A percentile compares a stretch with the other conserved stretches of the same genome.
phyloP scores from a whole-genome alignment of 2,329 filamentous ascomycete genomes.

The Aspergillaceae sp. region DNA sequence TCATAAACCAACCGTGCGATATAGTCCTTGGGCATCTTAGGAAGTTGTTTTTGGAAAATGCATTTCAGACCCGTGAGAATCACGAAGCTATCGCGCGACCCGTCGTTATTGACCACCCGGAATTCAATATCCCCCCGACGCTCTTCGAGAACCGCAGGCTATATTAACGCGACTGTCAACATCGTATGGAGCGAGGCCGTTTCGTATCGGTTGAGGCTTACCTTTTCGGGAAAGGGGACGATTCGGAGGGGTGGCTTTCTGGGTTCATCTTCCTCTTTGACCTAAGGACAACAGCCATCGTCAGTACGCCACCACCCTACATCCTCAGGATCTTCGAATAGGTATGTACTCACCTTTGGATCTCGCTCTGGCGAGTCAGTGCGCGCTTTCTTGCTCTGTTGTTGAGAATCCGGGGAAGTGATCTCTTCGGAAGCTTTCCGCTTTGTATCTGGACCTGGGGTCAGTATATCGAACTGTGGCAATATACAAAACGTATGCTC shows the following conservation, averaged over 20 bases:
- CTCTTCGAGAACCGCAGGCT: slow-evolving; percentile 88
- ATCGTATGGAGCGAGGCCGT: slow-evolving; percentile 1
- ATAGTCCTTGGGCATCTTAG: slow-evolving; percentile 99
- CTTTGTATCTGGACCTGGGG: slow-evolving; percentile 27
- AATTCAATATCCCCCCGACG: slow-evolving; percentile 93
- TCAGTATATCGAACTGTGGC: slow-evolving; percentile 4
- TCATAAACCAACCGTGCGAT: slow-evolving; percentile 97
- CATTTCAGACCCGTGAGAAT: slow-evolving; percentile 94
- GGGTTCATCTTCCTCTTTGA: slow-evolving; percentile 24
- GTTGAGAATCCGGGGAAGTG: slow-evolving; percentile 34
- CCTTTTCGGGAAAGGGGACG: slow-evolving; percentile 86
- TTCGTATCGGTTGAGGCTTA: slow-evolving; percentile 24
- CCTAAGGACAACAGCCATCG: slow-evolving; percentile 27
- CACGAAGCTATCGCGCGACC: slow-evolving; percentile 75
- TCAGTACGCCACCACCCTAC: background rate
- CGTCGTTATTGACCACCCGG: slow-evolving; percentile 95
- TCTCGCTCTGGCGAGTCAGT: slow-evolving; percentile 38
- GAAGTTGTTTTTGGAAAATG: slow-evolving; percentile 96
- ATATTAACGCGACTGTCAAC: slow-evolving; percentile 15
- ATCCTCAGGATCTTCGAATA: background rate
- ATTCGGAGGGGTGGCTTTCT: slow-evolving; percentile 51
- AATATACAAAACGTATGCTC: background rate
- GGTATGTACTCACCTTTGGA: slow-evolving; percentile 18
- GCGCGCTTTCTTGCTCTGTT: slow-evolving; percentile 42
- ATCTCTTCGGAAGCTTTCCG: slow-evolving; percentile 45